These are phyloP conservation scores for Pouteria glomerata DNA, from an alignment of 148 eudicot species.

Conservation along the genomic window DNA sequence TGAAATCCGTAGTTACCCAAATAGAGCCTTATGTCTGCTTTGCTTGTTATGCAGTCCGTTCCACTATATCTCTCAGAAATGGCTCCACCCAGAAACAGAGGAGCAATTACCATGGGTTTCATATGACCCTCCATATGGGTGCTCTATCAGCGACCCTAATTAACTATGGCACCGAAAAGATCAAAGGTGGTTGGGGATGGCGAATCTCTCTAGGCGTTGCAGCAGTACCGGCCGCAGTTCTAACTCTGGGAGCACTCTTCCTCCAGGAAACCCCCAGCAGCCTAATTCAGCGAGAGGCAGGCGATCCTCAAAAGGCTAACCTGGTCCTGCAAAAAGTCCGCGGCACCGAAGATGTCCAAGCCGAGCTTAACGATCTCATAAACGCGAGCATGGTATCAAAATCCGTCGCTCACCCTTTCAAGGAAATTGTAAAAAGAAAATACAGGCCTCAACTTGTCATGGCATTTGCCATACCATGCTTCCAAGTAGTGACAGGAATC, in stretches of 20 bases:
- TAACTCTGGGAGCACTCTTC: background rate
- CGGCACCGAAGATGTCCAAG: background rate
- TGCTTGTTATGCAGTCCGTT: background rate
- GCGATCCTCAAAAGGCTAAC: background rate
- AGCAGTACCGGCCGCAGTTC: background rate
- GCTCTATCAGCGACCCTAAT: background rate
- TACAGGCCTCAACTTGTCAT: background rate
- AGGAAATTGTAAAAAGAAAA: background rate
- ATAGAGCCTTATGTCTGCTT: too few species aligned
- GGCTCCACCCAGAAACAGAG: background rate
- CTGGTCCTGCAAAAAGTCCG: background rate
- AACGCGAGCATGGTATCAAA: background rate
- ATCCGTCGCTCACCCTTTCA: background rate
- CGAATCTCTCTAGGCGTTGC: background rate
- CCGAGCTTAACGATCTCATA: background rate
- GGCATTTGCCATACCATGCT: background rate
- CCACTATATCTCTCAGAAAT: background rate
- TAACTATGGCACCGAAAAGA: background rate
- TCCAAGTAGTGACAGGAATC: background rate
- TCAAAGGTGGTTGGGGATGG: background rate
- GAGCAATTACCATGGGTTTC: background rate
- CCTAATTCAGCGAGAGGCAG: background rate
- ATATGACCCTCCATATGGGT: background rate
- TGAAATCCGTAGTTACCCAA: too few species aligned
- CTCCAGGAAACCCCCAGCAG: background rate